Base-by-base conservation (phyloP, 306 rosid species). In the Pterocarpus santalinus region DNA sequence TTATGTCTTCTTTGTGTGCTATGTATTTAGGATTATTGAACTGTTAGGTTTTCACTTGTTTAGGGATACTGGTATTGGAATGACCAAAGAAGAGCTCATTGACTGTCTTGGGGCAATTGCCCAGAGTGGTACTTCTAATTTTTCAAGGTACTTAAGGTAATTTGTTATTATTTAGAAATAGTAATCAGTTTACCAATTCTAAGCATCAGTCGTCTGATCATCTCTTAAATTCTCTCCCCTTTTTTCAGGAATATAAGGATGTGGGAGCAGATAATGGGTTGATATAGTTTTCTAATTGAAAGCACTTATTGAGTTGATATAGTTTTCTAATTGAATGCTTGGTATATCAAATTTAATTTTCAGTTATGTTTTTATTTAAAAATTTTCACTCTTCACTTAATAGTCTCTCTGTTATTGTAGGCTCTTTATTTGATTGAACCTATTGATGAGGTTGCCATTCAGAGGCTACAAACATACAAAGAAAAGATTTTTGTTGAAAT, bases 81-180 rank as follows among this genome's bases (percentile, higher is more conserved):
- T 96, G 98, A 92, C 94, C 28, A 93, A 90, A 84, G 97, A 96
- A 65, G 87, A 84, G 84, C 98, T 96, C 38, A 87, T 93, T 80
- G 99, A 96, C 64, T 96, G 98, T 83, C 99, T 96, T 77, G 98
- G 99, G 82, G 93, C 99, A 72, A 96, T 93, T 80, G 98, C 99
- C 65, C 98, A 96, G 87, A 96, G 99, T 90, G 99, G 99, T 17
- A 96, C 99, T 72, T 96, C 98, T 70, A 96, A 69, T 93, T 93
- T 87, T 86, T 96, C 79, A 93, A 90, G 79, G 99, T 98, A 3
- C 86, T 96, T 12, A 96, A 96, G 99, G 99, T 96, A 75, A 60
- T 64, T 51, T 66, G 16, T 68, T 35, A 39, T 2, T 36, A 4
- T 51, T 56, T 4, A 7, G 41, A 51, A 69, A 39, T 43, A 4